Evolutionary conservation across 345 rosid genomes (phyloP).

Genomic region (Brassica juncea): DNA sequence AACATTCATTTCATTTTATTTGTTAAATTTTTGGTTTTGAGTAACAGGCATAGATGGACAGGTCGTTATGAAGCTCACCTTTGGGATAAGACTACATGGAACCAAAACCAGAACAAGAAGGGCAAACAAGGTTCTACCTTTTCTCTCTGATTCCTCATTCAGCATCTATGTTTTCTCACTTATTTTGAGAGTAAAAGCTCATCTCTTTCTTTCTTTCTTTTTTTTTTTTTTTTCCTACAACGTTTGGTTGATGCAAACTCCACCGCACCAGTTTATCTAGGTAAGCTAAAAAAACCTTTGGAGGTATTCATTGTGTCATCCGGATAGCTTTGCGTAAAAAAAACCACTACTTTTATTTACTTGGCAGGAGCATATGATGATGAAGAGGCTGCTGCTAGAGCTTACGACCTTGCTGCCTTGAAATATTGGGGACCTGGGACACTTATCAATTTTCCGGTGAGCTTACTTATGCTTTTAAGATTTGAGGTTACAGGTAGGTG

Average conservation of each 20-base stretch:
- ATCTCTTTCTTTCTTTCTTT: conserved; percentile 18
- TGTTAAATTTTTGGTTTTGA: not conserved
- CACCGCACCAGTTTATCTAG: conserved; percentile 76
- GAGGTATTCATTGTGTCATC: conserved; percentile 17
- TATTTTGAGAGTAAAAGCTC: conserved; percentile 35
- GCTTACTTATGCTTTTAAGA: conserved; percentile 16
- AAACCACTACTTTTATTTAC: conserved; percentile 16
- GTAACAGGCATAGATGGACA: conserved; percentile 93
- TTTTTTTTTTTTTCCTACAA: conserved; percentile 14
- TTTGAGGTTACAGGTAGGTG: not conserved
- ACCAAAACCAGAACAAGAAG: conserved; percentile 97
- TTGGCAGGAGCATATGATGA: conserved; percentile 95
- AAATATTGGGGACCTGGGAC: conserved; percentile 99
- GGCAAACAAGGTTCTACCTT: conserved; percentile 83
- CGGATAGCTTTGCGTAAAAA: conserved; percentile 16
- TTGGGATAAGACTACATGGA: conserved; percentile 99
- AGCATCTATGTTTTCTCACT: not conserved
- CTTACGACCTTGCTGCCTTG: conserved; percentile 97
- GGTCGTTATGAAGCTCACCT: conserved; percentile 99
- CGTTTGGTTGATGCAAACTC: conserved; percentile 38
- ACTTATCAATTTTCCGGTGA: conserved; percentile 92
- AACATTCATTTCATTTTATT: too few relatives aligned
- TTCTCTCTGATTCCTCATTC: not conserved
- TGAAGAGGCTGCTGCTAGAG: conserved; percentile 99
- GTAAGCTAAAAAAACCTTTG: conserved; percentile 47